A percentile compares a stretch with the other conserved stretches of the same genome.
Evolutionary conservation across 306 rosid genomes (phyloP).

Genomic region (Echinosophora koreensis): DNA sequence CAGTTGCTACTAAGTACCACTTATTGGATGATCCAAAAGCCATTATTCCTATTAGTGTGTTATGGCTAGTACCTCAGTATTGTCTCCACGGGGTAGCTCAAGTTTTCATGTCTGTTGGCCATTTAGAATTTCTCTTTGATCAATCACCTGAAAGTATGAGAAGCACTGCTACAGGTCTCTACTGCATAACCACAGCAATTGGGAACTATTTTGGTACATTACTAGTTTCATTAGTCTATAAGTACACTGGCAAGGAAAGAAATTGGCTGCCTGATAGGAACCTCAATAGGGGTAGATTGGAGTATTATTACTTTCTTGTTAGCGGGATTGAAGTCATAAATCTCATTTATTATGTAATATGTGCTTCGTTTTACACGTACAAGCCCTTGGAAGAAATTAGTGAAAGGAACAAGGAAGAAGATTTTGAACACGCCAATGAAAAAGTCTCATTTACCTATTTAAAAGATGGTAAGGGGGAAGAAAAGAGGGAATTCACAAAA

Average conservation of each 20-base stretch:
- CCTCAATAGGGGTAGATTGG: constrained; percentile 62
- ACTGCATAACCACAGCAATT: constrained; percentile 49
- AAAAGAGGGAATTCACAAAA: background rate
- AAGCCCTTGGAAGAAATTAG: constrained; percentile 60
- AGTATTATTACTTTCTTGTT: constrained; percentile 59
- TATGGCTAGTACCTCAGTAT: constrained; percentile 69
- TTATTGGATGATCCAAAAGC: constrained; percentile 57
- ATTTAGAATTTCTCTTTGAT: constrained; percentile 68
- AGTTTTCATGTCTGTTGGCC: constrained; percentile 65
- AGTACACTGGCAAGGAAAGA: constrained; percentile 37
- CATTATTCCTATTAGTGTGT: constrained; percentile 57
- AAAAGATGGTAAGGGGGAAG: background rate
- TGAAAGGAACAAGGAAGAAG: constrained; percentile 34
- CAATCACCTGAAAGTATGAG: constrained; percentile 73
- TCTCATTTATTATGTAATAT: constrained; percentile 51
- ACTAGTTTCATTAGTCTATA: constrained; percentile 58
- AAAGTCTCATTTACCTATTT: background rate
- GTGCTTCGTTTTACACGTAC: constrained; percentile 57
- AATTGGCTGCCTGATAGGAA: constrained; percentile 75
- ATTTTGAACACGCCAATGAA: constrained; percentile 29
- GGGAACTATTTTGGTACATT: constrained; percentile 58
- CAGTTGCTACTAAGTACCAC: constrained; percentile 44
- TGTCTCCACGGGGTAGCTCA: constrained; percentile 61
- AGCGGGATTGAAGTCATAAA: constrained; percentile 61
- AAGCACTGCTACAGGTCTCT: constrained; percentile 61